Base-by-base conservation (phyloP, 352 stramenopile species). In the Saprolegnia diclina region DNA sequence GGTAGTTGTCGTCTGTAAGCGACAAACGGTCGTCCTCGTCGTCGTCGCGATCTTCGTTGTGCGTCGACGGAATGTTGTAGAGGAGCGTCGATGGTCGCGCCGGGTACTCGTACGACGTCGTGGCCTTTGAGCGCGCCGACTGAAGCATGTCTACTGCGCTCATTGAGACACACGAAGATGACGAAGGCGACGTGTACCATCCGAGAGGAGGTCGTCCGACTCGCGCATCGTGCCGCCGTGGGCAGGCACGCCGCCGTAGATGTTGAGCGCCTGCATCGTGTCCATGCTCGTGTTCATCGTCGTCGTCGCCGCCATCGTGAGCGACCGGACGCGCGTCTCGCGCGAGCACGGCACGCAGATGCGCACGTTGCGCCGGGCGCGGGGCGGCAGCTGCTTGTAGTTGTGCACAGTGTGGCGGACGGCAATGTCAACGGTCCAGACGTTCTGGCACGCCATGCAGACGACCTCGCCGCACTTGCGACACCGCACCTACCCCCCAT, bases 261-360 rank as follows among this genome's bases (percentile, higher is more conserved):
- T n/a, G 19, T 59, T 2, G 3, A 59, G 52, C 24, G 52, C 52
- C 35, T 59, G 52, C 24, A 59, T 35, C 35, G 52, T 59, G 35
- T 59, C 52, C 52, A 59, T 59, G 52, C 38, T 14, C 38, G 59
- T 56, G 46, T 61, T 9, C 29, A 42, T 61, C n/a, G 59, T 56
- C 26, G 22, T 9, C 29, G 59, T 61, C 19, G 79, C 73, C 5
- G 77, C 83, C n/a, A 83, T 81, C 29, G 86, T 90, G 66, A 95
- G 87, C 48, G 77, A 69, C 6, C 63, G 63, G 18, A 61, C 63
- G 5, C 63, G 48, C 38, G 63, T 69, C 29, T 69, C 38, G 55
- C 92, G 80, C 71, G 89, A 95, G 73, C 87, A 95, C 66, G 87
- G 84, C 78, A 93, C 86, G 65, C 87, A 95, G 37, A 95, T 90